Evolutionary conservation across 139 green algal species (phyloP), one percentile per base, ranked within the genome.

Genomic region (Chlamydomonas incerta): DNA sequence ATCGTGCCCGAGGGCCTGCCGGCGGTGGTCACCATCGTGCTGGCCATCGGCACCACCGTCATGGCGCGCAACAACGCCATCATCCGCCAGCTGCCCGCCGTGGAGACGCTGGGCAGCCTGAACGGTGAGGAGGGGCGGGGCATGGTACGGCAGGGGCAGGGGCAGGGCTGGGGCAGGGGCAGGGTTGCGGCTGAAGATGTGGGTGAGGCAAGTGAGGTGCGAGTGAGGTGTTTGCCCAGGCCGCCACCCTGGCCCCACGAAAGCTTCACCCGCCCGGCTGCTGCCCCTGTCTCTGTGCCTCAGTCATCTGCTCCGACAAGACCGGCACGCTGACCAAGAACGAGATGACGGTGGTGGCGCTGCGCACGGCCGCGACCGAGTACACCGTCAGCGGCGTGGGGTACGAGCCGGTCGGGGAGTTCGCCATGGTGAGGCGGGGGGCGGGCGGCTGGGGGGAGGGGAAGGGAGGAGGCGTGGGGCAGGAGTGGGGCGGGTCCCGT

Each of bases 291-390:
- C 41, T 50, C 41, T 50, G 41, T 50, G 8, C 41, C 41, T 8
- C 41, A 50, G 58, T 87, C 74, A 88, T 90, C 35, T 75, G 70
- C 55, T 82, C 60, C 31, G 87, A 90, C 80, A 90, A 90, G 63
- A 90, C 87, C 60, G 93, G 94, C 34, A 97, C 94, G 35, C 88
- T 97, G 2, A 97, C 94, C 15, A 97, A 93, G 83, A 97, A 97
- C 77, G 89, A 95, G 87, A 97, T 97, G 94, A 92, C 86, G 1
- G 88, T 90, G 21, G 92, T 93, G 9, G 60, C 57, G 20, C 24
- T 91, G 21, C 74, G 47, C 4, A 87, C 65, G 23, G 76, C 82
- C 18, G 57, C 29, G 13, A 67, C 28, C 2, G 72, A 66, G 35
- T 92, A 90, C 79, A 41, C 57, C 34, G 87, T 90, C 21, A 65